These are phyloP conservation scores for Botrytis fragariae DNA, from an alignment of 2,329 filamentous ascomycete genomes.

Conservation along the genomic window DNA sequence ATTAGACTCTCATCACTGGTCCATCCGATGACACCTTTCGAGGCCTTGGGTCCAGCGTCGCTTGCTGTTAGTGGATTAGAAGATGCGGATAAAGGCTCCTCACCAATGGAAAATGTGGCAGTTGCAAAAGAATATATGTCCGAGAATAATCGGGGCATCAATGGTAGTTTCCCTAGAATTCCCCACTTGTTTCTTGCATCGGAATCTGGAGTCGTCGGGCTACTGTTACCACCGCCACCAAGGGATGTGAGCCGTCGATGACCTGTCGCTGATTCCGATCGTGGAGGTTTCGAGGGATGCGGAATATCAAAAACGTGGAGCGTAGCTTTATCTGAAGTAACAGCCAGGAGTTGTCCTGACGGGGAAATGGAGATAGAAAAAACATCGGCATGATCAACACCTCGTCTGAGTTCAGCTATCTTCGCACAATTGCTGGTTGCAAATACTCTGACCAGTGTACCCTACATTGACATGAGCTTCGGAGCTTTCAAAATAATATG, in stretches of 20 bases:
- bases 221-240: constrained; percentile 34
- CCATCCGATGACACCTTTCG: constrained; percentile 87
- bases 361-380: constrained; percentile 88
- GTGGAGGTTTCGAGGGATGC: constrained; percentile 46
- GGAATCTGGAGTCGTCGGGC: constrained; percentile 41
- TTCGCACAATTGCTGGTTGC: constrained; percentile 76
- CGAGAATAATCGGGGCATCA: constrained; percentile 83
- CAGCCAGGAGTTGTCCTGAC: constrained; percentile 74
- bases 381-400: constrained; percentile 82
- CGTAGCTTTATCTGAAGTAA: constrained; percentile 95
- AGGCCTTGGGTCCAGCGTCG: constrained; percentile 48
- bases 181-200: constrained; percentile 76
- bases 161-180: constrained; percentile 75
- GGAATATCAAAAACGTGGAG: constrained; percentile 91
- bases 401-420: constrained; percentile 80
- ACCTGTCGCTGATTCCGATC: constrained; percentile 38
- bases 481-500: constrained; percentile 1
- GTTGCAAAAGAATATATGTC: constrained; percentile 86
- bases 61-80: constrained; percentile 47
- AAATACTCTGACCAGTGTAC: constrained; percentile 86
- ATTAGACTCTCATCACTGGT: constrained; percentile 69
- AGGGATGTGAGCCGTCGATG: constrained; percentile 38
- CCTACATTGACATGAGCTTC: constrained; percentile 45
- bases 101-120: constrained; percentile 77
- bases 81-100: constrained; percentile 68